phyloP scores from a whole-genome alignment of 148 eudicot genomes.

The Simmondsia chinensis region DNA sequence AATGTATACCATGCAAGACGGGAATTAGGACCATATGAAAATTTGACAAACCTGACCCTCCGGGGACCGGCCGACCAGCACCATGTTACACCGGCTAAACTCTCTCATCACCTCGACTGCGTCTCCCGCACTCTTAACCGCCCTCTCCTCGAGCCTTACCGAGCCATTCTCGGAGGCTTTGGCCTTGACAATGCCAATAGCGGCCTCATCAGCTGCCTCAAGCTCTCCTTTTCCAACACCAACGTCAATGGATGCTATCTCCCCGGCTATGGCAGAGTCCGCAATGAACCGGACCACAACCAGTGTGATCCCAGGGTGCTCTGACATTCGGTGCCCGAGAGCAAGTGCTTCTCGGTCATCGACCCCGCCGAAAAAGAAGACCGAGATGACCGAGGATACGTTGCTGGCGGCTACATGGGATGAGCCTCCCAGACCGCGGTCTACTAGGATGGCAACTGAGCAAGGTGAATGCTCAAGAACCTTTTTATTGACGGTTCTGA shows the following conservation, averaged over 20 bases:
- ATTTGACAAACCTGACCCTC: too few species aligned
- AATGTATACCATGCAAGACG: too few species aligned
- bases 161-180: conserved; percentile 2
- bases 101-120: conserved; percentile 17
- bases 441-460: conserved; percentile 27
- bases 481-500: conserved; percentile 18
- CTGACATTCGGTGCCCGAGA: conserved; percentile 11
- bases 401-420: conserved; percentile 13
- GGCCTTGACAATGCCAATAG: conserved; percentile 6
- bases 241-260: not conserved
- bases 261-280: not conserved
- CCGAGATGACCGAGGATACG: conserved; percentile 3
- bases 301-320: conserved; percentile 7
- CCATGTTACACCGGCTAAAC: conserved; percentile 16
- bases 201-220: conserved; percentile 13
- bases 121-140: conserved; percentile 16
- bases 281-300: conserved; percentile 13
- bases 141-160: conserved; percentile 10
- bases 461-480: conserved; percentile 22
- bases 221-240: not conserved
- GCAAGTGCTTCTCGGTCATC: conserved; percentile 23
- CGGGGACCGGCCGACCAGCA: conserved; percentile 24
- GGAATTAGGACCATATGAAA: too few species aligned
- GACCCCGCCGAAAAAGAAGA: conserved; percentile 28
- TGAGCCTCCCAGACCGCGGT: conserved; percentile 25